These are phyloP conservation scores for Usnea hakonensis DNA, from an alignment of 495 filamentous ascomycete species.

Conservation along the genomic window DNA sequence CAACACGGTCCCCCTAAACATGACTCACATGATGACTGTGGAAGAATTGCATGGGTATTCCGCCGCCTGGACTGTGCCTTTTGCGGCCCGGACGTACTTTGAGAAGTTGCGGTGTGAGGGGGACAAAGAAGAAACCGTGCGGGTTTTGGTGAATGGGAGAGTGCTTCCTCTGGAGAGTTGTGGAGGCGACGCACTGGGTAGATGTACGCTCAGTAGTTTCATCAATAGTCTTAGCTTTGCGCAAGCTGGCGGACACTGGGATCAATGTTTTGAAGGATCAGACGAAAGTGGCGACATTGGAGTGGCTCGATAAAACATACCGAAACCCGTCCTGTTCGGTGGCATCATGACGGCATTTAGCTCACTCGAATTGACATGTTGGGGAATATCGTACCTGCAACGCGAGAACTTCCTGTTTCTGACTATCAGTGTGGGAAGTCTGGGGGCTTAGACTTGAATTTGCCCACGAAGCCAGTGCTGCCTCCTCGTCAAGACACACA, in stretches of 20 bases:
- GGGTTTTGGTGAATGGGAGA: conserved; percentile 73
- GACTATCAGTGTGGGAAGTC: not conserved
- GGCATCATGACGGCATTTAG: not conserved
- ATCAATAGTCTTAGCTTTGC: conserved; percentile 67
- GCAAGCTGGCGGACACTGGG: conserved; percentile 61
- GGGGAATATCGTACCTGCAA: not conserved
- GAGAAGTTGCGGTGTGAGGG: conserved; percentile 70
- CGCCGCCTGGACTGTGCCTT: conserved; percentile 70
- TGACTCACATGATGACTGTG: conserved; percentile 39
- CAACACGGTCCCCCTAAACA: conserved; percentile 40
- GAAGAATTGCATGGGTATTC: conserved; percentile 50
- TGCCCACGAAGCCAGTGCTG: not conserved
- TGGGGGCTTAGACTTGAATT: not conserved
- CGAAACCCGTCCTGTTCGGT: not conserved
- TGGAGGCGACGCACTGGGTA: conserved; percentile 54
- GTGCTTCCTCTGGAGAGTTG: conserved; percentile 65
- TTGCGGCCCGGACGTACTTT: conserved; percentile 67
- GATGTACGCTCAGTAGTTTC: conserved; percentile 58
- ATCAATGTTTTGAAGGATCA: conserved; percentile 47
- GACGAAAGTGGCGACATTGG: not conserved
- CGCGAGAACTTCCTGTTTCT: not conserved
- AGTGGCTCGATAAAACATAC: not conserved
- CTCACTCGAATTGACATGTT: not conserved
- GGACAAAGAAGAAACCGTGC: conserved; percentile 51
- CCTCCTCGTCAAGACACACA: not conserved